Evolutionary conservation across 2,329 filamentous ascomycete genomes (phyloP).

Genomic region (Aphanoascus verrucosus): DNA sequence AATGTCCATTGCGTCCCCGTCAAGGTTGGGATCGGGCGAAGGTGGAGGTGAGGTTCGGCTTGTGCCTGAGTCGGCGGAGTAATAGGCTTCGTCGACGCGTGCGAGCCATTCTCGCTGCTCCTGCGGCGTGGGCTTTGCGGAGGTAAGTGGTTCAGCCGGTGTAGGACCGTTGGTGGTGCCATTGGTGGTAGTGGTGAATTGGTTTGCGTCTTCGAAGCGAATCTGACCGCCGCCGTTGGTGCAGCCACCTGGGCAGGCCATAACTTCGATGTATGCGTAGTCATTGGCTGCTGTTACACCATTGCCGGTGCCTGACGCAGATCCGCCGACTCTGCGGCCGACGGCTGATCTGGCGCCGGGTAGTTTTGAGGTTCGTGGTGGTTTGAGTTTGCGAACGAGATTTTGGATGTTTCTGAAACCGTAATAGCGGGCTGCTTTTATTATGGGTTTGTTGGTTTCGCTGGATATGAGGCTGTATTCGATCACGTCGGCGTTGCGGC

Average conservation of each 20-base stretch:
- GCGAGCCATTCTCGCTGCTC: constrained; percentile 81
- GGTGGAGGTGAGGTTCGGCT: constrained; percentile 23
- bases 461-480: constrained; percentile 62
- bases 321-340: background rate
- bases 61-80: constrained; percentile 55
- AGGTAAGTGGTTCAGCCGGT: background rate
- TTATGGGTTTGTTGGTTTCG: constrained; percentile 46
- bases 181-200: constrained; percentile 17
- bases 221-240: constrained; percentile 96
- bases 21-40: constrained; percentile 16
- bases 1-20: constrained; percentile 23
- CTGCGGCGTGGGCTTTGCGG: constrained; percentile 54
- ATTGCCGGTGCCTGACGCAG: constrained; percentile 28
- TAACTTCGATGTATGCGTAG: constrained; percentile 92
- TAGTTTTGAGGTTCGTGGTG: constrained; percentile 64
- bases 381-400: constrained; percentile 82
- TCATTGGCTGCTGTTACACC: constrained; percentile 41
- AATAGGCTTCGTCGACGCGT: constrained; percentile 81
- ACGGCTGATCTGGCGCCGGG: constrained; percentile 54
- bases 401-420: constrained; percentile 98
- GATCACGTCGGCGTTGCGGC: constrained; percentile 81
- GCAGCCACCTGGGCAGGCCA: constrained; percentile 98
- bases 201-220: constrained; percentile 65
- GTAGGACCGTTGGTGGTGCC: background rate
- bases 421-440: constrained; percentile 84